These are phyloP conservation scores for Diospyros lotus DNA, from an alignment of 148 eudicot species.

Conservation along the genomic window DNA sequence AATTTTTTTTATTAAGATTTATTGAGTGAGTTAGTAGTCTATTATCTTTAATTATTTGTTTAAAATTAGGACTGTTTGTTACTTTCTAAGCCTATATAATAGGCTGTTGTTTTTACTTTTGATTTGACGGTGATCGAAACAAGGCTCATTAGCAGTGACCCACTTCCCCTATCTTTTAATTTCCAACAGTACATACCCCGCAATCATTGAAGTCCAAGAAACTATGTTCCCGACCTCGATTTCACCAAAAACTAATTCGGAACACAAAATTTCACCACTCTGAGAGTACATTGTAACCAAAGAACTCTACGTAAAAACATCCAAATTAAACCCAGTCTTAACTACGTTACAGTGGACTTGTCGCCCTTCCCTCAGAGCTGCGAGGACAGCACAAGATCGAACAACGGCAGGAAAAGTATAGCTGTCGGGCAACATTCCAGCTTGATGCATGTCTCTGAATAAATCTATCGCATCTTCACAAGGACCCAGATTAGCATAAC, in stretches of 20 bases:
- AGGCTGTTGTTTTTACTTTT: too few species aligned
- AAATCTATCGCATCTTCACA: conserved; percentile 14
- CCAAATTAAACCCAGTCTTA: conserved; percentile 12
- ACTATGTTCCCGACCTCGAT: conserved; percentile 16
- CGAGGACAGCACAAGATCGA: conserved; percentile 12
- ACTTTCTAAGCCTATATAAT: too few species aligned
- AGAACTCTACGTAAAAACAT: conserved; percentile 19
- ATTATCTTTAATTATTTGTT: too few species aligned
- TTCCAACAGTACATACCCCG: conserved; percentile 32
- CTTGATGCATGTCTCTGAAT: conserved; percentile 18
- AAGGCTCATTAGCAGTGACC: too few species aligned
- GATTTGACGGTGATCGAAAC: too few species aligned
- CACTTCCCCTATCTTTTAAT: conserved; percentile 18
- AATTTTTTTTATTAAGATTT: too few species aligned
- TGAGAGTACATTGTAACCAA: conserved; percentile 20
- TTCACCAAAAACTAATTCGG: conserved; percentile 11
- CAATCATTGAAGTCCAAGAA: conserved; percentile 28
- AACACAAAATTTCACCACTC: conserved; percentile 4
- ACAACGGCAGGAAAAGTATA: conserved; percentile 22
- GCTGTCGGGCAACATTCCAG: conserved; percentile 14
- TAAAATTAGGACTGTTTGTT: too few species aligned
- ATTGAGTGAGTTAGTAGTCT: too few species aligned
- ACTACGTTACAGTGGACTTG: conserved; percentile 19
- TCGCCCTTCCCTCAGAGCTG: conserved; percentile 17
- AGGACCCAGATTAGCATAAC: conserved; percentile 14